These are phyloP conservation scores for Usnea hakonensis DNA, from an alignment of 495 filamentous ascomycete genomes.

Conservation along the genomic window DNA sequence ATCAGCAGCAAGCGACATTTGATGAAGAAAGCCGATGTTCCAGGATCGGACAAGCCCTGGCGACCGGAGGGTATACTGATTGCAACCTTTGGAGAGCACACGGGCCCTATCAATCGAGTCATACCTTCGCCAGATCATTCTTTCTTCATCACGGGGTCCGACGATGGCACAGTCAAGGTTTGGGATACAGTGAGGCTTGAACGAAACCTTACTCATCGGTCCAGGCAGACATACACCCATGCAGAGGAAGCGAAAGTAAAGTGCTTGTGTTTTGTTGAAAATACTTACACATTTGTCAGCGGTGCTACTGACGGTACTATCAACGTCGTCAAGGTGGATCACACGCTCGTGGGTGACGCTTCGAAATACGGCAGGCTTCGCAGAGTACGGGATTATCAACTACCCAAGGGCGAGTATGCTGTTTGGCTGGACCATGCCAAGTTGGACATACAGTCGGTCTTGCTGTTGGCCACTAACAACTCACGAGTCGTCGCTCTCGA, in stretches of 20 bases:
- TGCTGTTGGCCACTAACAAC: constrained; percentile 80
- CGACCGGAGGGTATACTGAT: constrained; percentile 76
- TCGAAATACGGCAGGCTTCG: constrained; percentile 71
- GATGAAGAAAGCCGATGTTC: constrained; percentile 49
- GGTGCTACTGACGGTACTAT: constrained; percentile 86
- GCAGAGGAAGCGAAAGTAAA: constrained; percentile 61
- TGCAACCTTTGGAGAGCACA: constrained; percentile 83
- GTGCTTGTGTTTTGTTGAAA: constrained; percentile 81
- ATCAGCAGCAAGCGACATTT: constrained; percentile 51
- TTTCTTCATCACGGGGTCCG: constrained; percentile 90
- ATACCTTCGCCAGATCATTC: constrained; percentile 80
- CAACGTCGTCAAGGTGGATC: constrained; percentile 80
- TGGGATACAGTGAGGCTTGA: constrained; percentile 92
- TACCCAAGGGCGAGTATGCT: constrained; percentile 66
- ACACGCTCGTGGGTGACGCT: constrained; percentile 47
- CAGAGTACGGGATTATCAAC: constrained; percentile 69
- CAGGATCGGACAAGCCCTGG: constrained; percentile 56
- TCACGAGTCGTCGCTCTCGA: constrained; percentile 78
- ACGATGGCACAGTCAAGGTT: constrained; percentile 85
- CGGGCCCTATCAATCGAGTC: constrained; percentile 71
- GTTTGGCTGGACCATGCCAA: constrained; percentile 93
- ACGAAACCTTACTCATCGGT: constrained; percentile 76
- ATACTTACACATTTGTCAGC: constrained; percentile 87
- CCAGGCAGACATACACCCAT: constrained; percentile 81
- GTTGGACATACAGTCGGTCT: constrained; percentile 65